These are phyloP conservation scores for Fusarium illudens DNA, from an alignment of 2,329 filamentous ascomycete species.

Conservation along the genomic window DNA sequence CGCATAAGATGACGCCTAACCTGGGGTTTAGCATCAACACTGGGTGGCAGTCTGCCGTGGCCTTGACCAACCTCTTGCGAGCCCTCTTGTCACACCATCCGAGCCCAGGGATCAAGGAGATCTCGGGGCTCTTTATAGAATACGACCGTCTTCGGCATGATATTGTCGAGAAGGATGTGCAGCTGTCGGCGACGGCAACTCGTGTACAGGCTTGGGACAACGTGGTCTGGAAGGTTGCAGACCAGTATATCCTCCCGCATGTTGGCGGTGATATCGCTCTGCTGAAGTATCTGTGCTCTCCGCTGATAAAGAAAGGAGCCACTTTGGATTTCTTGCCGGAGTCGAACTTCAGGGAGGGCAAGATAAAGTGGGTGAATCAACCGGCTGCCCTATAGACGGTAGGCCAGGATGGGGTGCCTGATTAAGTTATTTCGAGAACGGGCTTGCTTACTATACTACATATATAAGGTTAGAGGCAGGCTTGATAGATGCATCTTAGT, in stretches of 20 bases:
- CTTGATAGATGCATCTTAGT: no score
- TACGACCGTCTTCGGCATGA: slow-evolving; percentile 2
- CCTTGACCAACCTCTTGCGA: slow-evolving; percentile 16
- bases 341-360: slow-evolving; percentile 12
- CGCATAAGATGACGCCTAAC: slow-evolving; percentile 34
- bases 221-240: slow-evolving; percentile 12
- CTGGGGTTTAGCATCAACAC: slow-evolving; percentile 30
- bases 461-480: no score
- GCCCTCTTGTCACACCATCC: neutral
- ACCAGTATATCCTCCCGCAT: slow-evolving; percentile 24
- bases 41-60: slow-evolving; percentile 27
- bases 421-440: no score
- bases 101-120: neutral
- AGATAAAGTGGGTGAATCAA: slow-evolving; percentile 23
- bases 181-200: slow-evolving; percentile 16
- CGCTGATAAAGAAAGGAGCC: slow-evolving; percentile 17
- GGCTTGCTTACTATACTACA: no score
- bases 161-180: slow-evolving; percentile 8
- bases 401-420: no score
- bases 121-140: slow-evolving; percentile 6
- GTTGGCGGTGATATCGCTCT: slow-evolving; percentile 24
- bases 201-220: slow-evolving; percentile 28
- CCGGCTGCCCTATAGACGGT: no score
- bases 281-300: slow-evolving; percentile 26
- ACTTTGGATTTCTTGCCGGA: slow-evolving; percentile 26